Percentiles rank a stretch among this genome's conserved stretches.
These are phyloP conservation scores for Coprinopsis marcescibilis DNA, from an alignment of 768 basidiomycete species.

Conservation along the genomic window DNA sequence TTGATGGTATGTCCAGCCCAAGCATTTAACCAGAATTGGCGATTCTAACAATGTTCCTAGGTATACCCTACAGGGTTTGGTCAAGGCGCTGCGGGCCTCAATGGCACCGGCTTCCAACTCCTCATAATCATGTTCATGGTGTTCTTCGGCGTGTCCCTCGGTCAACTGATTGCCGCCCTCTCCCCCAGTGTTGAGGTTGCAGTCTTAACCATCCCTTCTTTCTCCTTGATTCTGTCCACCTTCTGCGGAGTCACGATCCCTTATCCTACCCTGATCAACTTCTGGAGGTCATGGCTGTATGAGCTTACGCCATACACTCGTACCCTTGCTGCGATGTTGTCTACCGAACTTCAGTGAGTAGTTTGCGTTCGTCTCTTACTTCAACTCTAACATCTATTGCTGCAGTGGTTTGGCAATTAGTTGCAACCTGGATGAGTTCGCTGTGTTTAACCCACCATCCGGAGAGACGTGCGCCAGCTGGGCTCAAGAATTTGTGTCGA, in stretches of 20 bases:
- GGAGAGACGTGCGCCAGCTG: slow-evolving; percentile 70
- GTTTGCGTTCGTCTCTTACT: background rate
- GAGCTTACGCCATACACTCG: slow-evolving; percentile 67
- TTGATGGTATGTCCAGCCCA: slow-evolving; percentile 45
- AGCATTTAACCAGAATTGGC: background rate
- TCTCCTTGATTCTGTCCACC: slow-evolving; percentile 54
- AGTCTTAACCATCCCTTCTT: slow-evolving; percentile 75
- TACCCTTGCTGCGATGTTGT: slow-evolving; percentile 63
- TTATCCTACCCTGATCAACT: slow-evolving; percentile 51
- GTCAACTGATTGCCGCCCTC: slow-evolving; percentile 68
- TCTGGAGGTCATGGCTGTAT: slow-evolving; percentile 81
- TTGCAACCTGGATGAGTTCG: slow-evolving; percentile 67
- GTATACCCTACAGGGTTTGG: slow-evolving; percentile 56
- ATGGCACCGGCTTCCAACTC: slow-evolving; percentile 68
- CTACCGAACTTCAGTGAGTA: slow-evolving; percentile 53
- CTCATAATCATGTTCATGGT: slow-evolving; percentile 68
- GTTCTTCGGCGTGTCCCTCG: slow-evolving; percentile 58
- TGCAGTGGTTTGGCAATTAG: slow-evolving; percentile 53
- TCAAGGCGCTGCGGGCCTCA: slow-evolving; percentile 49
- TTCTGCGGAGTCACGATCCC: slow-evolving; percentile 85
- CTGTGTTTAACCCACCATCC: slow-evolving; percentile 62
- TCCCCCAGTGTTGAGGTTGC: slow-evolving; percentile 72
- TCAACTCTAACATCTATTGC: slow-evolving; percentile 4
- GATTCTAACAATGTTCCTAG: slow-evolving; percentile 14
- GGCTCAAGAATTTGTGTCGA: slow-evolving; percentile 59